Conservation (phyloP, 345 rosid genomes). For the Hypericum perforatum region DNA sequence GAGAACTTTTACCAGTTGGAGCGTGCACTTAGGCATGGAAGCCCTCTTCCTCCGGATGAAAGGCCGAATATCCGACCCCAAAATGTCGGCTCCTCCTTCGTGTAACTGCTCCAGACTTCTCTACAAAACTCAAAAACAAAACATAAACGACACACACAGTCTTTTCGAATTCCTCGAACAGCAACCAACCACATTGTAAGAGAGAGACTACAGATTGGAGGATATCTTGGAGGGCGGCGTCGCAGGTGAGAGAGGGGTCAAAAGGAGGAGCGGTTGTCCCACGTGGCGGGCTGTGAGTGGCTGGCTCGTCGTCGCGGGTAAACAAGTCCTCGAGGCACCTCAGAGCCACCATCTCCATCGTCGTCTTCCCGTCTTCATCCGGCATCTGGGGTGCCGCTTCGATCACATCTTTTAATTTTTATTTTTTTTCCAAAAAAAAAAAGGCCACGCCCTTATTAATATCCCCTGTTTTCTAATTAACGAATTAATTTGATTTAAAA, state of each 20-base stretch:
- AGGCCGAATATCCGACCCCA: constrained; percentile 37
- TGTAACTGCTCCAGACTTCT: constrained; percentile 9
- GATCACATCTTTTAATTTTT: constrained; percentile 26
- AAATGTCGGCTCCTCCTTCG: constrained; percentile 25
- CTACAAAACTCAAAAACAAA: background rate
- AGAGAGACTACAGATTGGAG: constrained; percentile 26
- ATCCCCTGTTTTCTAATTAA: background rate
- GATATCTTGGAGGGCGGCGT: constrained; percentile 31
- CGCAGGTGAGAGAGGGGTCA: constrained; percentile 33
- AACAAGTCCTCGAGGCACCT: constrained; percentile 50
- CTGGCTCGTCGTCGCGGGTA: constrained; percentile 10
- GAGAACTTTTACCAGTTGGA: constrained; percentile 30
- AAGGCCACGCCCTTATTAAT: background rate
- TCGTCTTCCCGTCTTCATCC: constrained; percentile 17
- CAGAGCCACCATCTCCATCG: constrained; percentile 47
- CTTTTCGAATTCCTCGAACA: background rate
- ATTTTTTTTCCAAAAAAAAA: constrained; percentile 1
- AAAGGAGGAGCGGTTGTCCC: constrained; percentile 15
- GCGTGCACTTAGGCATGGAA: constrained; percentile 34
- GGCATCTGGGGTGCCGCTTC: constrained; percentile 31
- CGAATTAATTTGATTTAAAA: background rate
- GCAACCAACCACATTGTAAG: background rate
- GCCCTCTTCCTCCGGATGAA: constrained; percentile 47
- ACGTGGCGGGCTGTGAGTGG: constrained; percentile 11
- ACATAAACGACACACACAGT: background rate